Percentiles rank a stretch among this genome's conserved stretches.
These are phyloP conservation scores for Elsinoe necatrix DNA, from an alignment of 2,329 filamentous ascomycete genomes.

Conservation along the genomic window DNA sequence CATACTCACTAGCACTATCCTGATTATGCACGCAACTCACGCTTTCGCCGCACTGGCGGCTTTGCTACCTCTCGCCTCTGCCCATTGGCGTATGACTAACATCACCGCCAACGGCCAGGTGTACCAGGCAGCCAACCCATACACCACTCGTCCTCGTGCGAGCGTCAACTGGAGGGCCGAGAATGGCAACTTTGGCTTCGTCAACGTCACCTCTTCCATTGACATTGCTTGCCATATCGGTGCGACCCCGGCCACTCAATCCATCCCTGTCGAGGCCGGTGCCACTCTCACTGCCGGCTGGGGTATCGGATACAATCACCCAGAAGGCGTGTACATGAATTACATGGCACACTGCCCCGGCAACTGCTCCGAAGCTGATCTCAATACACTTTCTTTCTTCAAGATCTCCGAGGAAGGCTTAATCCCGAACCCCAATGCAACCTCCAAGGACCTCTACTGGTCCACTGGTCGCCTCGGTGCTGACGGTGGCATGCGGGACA, in stretches of 20 bases:
- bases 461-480: constrained; percentile 46
- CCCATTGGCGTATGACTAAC: constrained; percentile 5
- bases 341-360: constrained; percentile 53
- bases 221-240: constrained; percentile 42
- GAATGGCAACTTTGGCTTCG: constrained; percentile 10
- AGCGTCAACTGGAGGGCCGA: constrained; percentile 8
- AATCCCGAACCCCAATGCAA: constrained; percentile 30
- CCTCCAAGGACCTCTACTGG: constrained; percentile 40
- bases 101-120: constrained; percentile 11
- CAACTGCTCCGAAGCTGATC: constrained; percentile 48
- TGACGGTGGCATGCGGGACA: constrained; percentile 41
- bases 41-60: background rate
- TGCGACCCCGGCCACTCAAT: constrained; percentile 43
- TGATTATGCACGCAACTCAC: constrained; percentile 3
- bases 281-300: constrained; percentile 51
- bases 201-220: constrained; percentile 6
- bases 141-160: background rate
- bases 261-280: constrained; percentile 52
- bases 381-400: constrained; percentile 49
- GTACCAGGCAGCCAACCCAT: background rate
- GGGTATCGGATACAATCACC: constrained; percentile 56
- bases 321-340: constrained; percentile 56
- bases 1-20: background rate
- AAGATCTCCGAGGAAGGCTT: constrained; percentile 55
- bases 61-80: background rate